A percentile compares a stretch with the other conserved stretches of the same genome.
Evolutionary conservation across 768 basidiomycete species (phyloP).

Genomic region (Termitomyces sp.): DNA sequence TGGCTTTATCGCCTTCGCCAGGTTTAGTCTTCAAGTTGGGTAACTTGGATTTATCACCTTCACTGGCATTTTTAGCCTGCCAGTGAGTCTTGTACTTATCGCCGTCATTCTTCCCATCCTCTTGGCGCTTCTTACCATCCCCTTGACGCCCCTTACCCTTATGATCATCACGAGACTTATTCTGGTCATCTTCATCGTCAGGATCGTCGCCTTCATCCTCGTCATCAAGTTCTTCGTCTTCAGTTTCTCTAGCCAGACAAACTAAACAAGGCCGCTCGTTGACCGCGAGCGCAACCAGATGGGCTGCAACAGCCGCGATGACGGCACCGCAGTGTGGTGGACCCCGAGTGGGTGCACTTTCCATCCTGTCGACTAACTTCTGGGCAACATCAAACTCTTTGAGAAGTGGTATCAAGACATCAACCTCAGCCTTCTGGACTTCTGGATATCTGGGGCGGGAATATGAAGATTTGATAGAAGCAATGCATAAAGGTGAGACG

Average conservation of each 20-base stretch:
- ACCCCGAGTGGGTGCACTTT: not conserved
- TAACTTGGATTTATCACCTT: no score
- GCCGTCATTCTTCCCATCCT: not conserved
- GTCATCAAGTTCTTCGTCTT: not conserved
- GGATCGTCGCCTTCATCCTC: not conserved
- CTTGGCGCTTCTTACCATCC: not conserved
- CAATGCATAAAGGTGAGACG: no score
- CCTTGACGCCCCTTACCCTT: no score
- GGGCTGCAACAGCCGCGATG: not conserved
- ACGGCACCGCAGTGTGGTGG: not conserved
- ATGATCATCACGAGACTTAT: no score
- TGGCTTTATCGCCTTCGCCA: no score
- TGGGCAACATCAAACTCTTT: not conserved
- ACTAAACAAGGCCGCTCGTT: not conserved
- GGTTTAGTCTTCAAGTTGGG: no score
- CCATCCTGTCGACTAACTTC: not conserved
- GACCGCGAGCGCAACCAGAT: not conserved
- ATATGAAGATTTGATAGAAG: not conserved
- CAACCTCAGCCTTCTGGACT: slow-evolving; percentile 9
- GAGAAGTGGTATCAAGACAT: not conserved
- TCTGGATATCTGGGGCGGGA: slow-evolving; percentile 4
- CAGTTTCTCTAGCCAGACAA: not conserved
- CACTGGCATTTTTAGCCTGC: no score
- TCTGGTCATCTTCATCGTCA: not conserved
- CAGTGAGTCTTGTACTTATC: no score